Evolutionary conservation across 148 eudicot genomes (phyloP).

Genomic region (Linanthus parryae): DNA sequence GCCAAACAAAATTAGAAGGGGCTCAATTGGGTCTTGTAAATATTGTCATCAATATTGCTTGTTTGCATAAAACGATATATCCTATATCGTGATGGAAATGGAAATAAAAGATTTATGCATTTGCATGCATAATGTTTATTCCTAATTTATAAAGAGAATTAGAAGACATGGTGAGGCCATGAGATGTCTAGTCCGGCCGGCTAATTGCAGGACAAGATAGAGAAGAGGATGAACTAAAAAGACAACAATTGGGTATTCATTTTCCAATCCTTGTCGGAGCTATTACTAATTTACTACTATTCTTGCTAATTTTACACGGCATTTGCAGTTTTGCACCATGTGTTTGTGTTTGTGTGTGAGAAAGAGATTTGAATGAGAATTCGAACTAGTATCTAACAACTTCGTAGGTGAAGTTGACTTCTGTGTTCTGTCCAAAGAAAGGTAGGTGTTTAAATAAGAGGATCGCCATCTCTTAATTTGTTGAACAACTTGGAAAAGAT

Average conservation of each 20-base stretch:
- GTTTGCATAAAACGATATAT: not conserved
- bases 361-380: not conserved
- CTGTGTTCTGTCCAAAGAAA: too few relatives aligned
- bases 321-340: slow-evolving; percentile 10
- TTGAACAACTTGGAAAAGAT: too few relatives aligned
- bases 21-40: not conserved
- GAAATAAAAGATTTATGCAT: not conserved
- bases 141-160: not conserved
- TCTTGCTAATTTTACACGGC: slow-evolving; percentile 6
- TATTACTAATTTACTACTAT: not conserved
- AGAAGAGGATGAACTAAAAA: not conserved
- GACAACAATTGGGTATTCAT: not conserved
- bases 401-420: too few relatives aligned
- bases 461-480: too few relatives aligned
- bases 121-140: not conserved
- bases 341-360: not conserved
- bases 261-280: too few relatives aligned
- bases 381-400: not conserved
- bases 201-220: not conserved
- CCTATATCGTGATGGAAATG: not conserved
- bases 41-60: not conserved
- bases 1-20: not conserved
- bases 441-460: too few relatives aligned
- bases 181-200: not conserved
- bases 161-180: not conserved